These are phyloP conservation scores for Pseudonitzschia pungens DNA, from an alignment of 108 stramenopile genomes.

Conservation along the genomic window DNA sequence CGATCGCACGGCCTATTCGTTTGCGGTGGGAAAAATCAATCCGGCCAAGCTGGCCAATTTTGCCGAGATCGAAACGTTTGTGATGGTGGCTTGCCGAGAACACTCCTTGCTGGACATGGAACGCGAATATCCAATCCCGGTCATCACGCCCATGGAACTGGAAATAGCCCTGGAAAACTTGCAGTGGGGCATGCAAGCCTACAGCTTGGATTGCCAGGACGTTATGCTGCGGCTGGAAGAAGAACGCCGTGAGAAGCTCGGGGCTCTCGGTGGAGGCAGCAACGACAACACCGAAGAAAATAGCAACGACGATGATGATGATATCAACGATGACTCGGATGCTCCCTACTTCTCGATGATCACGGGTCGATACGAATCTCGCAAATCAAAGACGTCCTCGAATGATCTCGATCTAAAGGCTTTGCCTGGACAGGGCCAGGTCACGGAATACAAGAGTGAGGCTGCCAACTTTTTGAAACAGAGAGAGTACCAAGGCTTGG, in stretches of 20 bases:
- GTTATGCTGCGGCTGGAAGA: not conserved
- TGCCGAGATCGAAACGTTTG: conserved; percentile 94
- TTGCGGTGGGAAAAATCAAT: conserved; percentile 93
- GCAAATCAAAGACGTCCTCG: not conserved
- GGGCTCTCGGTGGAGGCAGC: not conserved
- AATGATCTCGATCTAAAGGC: conserved; percentile 41
- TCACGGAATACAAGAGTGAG: conserved; percentile 74
- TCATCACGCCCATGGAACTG: conserved; percentile 94
- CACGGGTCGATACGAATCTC: conserved; percentile 64
- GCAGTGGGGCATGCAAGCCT: conserved; percentile 85
- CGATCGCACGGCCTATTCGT: conserved; percentile 84
- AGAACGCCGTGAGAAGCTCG: not conserved
- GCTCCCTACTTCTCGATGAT: conserved; percentile 85
- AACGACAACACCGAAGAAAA: conserved; percentile 4
- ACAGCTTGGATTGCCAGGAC: conserved; percentile 65
- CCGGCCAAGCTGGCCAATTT: conserved; percentile 93
- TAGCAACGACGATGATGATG: conserved; percentile 10
- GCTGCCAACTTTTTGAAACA: conserved; percentile 81
- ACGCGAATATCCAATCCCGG: conserved; percentile 69
- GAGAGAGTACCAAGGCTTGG: conserved; percentile 83
- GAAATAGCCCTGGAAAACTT: conserved; percentile 84
- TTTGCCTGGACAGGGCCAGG: conserved; percentile 71
- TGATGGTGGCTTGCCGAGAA: conserved; percentile 90
- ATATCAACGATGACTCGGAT: conserved; percentile 48
- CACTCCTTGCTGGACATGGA: conserved; percentile 73